Evolutionary conservation across 495 filamentous ascomycete genomes (phyloP), one percentile per base, ranked within the genome.

Genomic region (Clohesyomyces aquaticus): DNA sequence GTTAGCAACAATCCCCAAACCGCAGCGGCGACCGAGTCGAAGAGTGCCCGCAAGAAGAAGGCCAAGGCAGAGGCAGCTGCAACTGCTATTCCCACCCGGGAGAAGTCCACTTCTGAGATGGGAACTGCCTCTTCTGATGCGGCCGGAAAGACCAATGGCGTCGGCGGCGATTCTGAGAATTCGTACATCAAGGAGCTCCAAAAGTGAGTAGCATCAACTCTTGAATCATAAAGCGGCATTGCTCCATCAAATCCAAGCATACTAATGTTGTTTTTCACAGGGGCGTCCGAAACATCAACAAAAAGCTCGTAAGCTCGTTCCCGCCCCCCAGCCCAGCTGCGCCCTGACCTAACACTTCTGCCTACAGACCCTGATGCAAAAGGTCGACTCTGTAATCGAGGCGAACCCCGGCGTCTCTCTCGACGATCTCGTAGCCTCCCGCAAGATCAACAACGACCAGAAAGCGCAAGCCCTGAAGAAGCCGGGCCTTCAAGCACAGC

Each of bases 381-480:
- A 91, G 75, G 87, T 91, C 61, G 91, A 96, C 63, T 67, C 81
- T 47, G 84, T 95, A 58, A 76, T 96, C 71, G 86, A 85, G 41
- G 89, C 91, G 73, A 87, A 96, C 78, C 82, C 85, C 27, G 84
- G 75, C 69, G 87, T 87, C 74, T 82, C 84, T 1, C 85, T 97
- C 48, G 93, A 97, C 55, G 85, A 94, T n/a, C 85, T 97, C 27
- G 87, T 97, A 14, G 76, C 80, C 9, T 74, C 82, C 55, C 90
- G 88, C 77, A 89, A 93, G 74, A 93, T 99, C 81, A 99, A 98
- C 73, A 66, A 77, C 68, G 95, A 99, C 76, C 92, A 98, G 75
- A 95, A 91, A 75, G 86, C 88, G 8, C 89, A 96, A 77, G 85
- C 86, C 23, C 77, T 88, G 63, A 96, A 95, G 83, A 98, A 96